These are phyloP conservation scores for Pseudogymnoascus verrucosus DNA, from an alignment of 2,329 filamentous ascomycete genomes.

Conservation along the genomic window DNA sequence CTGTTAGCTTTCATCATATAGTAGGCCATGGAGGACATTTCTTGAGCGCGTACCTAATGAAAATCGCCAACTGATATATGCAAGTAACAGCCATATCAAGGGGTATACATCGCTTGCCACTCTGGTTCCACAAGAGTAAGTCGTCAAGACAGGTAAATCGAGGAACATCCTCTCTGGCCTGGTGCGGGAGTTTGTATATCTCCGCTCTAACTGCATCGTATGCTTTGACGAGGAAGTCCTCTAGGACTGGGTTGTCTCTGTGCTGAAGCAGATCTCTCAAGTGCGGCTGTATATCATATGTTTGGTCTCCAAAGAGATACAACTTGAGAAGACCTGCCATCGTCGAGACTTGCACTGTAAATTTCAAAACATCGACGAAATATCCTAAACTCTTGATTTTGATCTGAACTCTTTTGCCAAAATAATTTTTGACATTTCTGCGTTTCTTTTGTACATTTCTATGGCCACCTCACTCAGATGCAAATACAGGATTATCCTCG, in stretches of 20 bases:
- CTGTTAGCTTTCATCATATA: no score
- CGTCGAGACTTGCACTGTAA: neutral
- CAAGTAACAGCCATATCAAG: constrained; percentile 46
- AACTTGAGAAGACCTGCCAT: constrained; percentile 36
- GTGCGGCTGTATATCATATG: constrained; percentile 56
- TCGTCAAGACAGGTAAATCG: constrained; percentile 55
- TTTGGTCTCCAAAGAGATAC: constrained; percentile 66
- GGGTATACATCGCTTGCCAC: constrained; percentile 47
- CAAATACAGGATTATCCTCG: no score
- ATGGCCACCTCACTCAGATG: no score
- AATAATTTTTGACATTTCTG: no score
- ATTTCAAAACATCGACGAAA: no score
- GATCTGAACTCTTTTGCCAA: no score
- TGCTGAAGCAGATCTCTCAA: constrained; percentile 45
- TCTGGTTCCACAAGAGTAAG: constrained; percentile 54
- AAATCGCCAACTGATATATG: constrained; percentile 49
- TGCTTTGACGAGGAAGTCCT: constrained; percentile 52
- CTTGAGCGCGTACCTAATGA: no score
- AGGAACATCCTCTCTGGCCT: constrained; percentile 51
- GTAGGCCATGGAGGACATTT: no score
- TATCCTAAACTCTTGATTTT: no score
- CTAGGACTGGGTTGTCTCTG: constrained; percentile 43
- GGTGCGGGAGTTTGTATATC: constrained; percentile 46
- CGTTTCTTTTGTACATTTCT: no score
- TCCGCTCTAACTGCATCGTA: constrained; percentile 52